Percentiles rank a stretch among this genome's conserved stretches.
phyloP scores from a whole-genome alignment of 768 basidiomycete species.

The Lenzites betulinus region DNA sequence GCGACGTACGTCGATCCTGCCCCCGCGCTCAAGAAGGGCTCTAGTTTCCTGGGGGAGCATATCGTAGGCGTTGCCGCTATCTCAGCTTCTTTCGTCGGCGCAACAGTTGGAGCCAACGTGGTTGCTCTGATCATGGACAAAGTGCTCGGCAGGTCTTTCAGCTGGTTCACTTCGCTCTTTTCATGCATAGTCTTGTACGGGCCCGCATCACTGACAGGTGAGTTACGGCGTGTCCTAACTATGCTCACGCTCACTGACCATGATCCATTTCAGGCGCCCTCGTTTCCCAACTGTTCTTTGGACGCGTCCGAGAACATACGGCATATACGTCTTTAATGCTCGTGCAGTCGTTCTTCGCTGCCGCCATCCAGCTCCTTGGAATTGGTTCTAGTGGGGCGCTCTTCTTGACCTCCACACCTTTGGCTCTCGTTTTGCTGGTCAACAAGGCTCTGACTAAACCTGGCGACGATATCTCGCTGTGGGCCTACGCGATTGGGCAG shows the following conservation, averaged over 20 bases:
- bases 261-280: constrained; percentile 54
- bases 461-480: constrained; percentile 48
- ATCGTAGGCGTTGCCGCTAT: constrained; percentile 52
- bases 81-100: constrained; percentile 51
- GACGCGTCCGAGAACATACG: constrained; percentile 58
- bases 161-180: constrained; percentile 82
- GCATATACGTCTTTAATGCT: constrained; percentile 64
- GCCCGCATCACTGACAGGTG: constrained; percentile 73
- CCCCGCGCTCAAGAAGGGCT: constrained; percentile 37
- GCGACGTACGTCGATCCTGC: constrained; percentile 39
- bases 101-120: constrained; percentile 63
- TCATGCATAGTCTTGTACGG: constrained; percentile 68
- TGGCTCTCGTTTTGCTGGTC: constrained; percentile 57
- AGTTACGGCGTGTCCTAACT: constrained; percentile 22
- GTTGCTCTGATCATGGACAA: constrained; percentile 69
- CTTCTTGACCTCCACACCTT: constrained; percentile 59
- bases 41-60: constrained; percentile 44
- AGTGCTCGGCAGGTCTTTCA: constrained; percentile 69
- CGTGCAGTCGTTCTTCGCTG: constrained; percentile 55
- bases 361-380: constrained; percentile 60
- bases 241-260: background rate
- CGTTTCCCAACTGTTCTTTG: constrained; percentile 58
- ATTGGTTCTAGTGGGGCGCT: constrained; percentile 80
- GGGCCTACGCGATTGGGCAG: constrained; percentile 66
- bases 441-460: constrained; percentile 46